A percentile compares a stretch with the other conserved stretches of the same genome.
These are phyloP conservation scores for Boletus pseudo-olivaceus DNA, from an alignment of 768 basidiomycete species.

Conservation along the genomic window DNA sequence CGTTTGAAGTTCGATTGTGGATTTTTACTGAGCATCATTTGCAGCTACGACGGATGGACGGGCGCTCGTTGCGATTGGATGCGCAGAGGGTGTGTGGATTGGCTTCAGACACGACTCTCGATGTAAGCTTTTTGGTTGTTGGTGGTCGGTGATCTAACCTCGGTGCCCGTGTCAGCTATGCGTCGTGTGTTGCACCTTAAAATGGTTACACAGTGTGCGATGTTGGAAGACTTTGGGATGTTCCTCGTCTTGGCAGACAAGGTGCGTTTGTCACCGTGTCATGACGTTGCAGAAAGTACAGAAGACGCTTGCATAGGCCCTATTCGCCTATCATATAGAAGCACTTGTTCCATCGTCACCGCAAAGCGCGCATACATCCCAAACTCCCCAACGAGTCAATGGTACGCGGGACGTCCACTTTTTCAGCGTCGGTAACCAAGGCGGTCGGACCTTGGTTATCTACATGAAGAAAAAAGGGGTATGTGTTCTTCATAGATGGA, in stretches of 20 bases:
- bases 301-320: conserved; percentile 42
- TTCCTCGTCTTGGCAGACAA: conserved; percentile 95
- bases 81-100: conserved; percentile 95
- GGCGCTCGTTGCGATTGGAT: conserved; percentile 87
- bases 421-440: conserved; percentile 88
- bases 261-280: conserved; percentile 33
- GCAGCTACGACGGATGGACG: conserved; percentile 81
- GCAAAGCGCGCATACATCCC: conserved; percentile 59
- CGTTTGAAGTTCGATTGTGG: background rate
- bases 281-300: background rate
- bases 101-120: conserved; percentile 85
- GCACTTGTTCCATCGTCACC: conserved; percentile 89
- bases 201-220: conserved; percentile 92
- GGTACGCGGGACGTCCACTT: conserved; percentile 92
- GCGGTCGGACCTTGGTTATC: conserved; percentile 84
- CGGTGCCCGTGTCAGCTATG: conserved; percentile 53
- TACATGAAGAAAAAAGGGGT: conserved; percentile 96
- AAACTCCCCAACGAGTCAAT: conserved; percentile 87
- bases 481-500: conserved; percentile 15
- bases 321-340: conserved; percentile 95
- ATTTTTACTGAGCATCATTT: conserved; percentile 10
- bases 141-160: conserved; percentile 2
- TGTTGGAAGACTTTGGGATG: conserved; percentile 94
- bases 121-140: conserved; percentile 42
- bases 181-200: conserved; percentile 91